phyloP scores from a whole-genome alignment of 441 rosid species.

The Hura crepitans region DNA sequence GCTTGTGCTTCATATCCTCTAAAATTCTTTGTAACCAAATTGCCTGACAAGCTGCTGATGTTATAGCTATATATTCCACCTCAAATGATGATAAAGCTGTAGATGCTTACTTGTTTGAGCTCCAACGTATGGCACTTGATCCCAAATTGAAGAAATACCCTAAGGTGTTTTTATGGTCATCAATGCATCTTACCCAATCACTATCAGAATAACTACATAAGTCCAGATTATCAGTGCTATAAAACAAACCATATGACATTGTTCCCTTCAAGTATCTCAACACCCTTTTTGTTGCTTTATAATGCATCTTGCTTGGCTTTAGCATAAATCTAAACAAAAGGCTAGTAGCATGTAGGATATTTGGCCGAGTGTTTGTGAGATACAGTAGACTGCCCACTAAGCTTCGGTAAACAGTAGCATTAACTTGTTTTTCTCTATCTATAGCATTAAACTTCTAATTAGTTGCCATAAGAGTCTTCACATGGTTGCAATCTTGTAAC shows the following conservation, averaged over 20 bases:
- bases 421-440: background rate
- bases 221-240: too few relatives aligned
- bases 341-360: background rate
- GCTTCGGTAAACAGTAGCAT: background rate
- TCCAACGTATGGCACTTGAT: background rate
- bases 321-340: background rate
- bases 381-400: background rate
- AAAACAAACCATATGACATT: too few relatives aligned
- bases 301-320: background rate
- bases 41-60: background rate
- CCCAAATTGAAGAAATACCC: background rate
- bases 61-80: background rate
- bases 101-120: background rate
- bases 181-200: background rate
- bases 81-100: background rate
- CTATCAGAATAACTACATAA: background rate
- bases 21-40: background rate
- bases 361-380: background rate
- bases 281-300: too few relatives aligned
- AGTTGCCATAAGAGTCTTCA: background rate
- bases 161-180: background rate
- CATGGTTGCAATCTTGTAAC: background rate
- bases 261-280: too few relatives aligned
- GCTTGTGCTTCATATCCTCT: too few relatives aligned
- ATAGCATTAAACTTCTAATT: too few relatives aligned